Conservation (phyloP, 768 basidiomycete genomes). For the Suillus bovinus region DNA sequence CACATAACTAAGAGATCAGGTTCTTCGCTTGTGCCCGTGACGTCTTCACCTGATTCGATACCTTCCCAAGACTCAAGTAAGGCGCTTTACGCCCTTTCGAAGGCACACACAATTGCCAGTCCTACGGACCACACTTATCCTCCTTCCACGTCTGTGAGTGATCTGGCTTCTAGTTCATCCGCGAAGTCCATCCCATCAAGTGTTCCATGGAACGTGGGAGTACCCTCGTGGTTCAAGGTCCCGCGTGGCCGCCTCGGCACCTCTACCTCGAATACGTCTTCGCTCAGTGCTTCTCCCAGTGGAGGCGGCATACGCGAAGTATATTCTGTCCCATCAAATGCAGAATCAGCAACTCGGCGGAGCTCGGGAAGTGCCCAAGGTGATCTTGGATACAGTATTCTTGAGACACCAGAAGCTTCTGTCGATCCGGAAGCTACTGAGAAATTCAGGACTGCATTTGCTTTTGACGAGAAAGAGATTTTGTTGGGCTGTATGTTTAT, state of each 20-base stretch:
- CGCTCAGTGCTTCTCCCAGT: slow-evolving; percentile 24
- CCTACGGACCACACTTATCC: slow-evolving; percentile 75
- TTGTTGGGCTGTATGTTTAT: slow-evolving; percentile 79
- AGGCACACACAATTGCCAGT: slow-evolving; percentile 30
- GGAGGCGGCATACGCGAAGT: slow-evolving; percentile 56
- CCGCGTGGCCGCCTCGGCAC: slow-evolving; percentile 41
- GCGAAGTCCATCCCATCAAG: slow-evolving; percentile 42
- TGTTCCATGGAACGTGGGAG: slow-evolving; percentile 59
- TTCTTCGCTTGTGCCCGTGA: slow-evolving; percentile 61
- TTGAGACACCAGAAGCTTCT: slow-evolving; percentile 68
- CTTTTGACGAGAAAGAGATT: slow-evolving; percentile 84
- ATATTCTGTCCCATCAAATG: slow-evolving; percentile 44
- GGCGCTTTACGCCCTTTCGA: slow-evolving; percentile 3
- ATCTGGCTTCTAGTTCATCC: slow-evolving; percentile 40
- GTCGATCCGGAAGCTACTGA: slow-evolving; percentile 65
- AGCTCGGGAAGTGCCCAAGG: slow-evolving; percentile 38
- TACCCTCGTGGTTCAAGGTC: slow-evolving; percentile 71
- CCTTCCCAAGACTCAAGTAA: slow-evolving; percentile 14
- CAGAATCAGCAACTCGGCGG: slow-evolving; percentile 18
- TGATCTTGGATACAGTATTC: slow-evolving; percentile 77
- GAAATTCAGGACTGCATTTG: slow-evolving; percentile 82
- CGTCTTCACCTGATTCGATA: slow-evolving; percentile 35
- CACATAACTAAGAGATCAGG: slow-evolving; percentile 61
- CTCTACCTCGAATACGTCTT: slow-evolving; percentile 31
- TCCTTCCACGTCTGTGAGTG: slow-evolving; percentile 59